Evolutionary conservation across 768 basidiomycete genomes (phyloP), one percentile per base, ranked within the genome.

Genomic region (Amanita rimosa): DNA sequence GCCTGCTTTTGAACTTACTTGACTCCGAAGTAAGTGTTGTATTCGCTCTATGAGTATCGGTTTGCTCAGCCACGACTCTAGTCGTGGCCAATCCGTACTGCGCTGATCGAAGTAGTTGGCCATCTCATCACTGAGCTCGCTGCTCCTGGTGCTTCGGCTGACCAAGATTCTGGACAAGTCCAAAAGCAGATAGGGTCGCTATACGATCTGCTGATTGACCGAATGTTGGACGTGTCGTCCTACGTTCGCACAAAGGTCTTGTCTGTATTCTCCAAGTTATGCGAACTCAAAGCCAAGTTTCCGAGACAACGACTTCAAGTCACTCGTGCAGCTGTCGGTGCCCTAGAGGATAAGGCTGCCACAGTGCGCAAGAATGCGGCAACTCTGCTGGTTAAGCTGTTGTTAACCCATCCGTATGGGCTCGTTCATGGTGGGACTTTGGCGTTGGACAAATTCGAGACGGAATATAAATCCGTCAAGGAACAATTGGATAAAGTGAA

Each of bases 81-180:
- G 92, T 83, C 93, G 0, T 96, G 98, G 60, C 89, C 93, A 0
- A 93, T 99, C 82, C 90, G 96, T 36, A 85, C 92, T 70, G 90
- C 92, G 1, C 73, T 99, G 49, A 78, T 99, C 44, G 95, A 98
- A 61, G 76, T 94, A 50, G 79, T 98, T 35, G 91, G 90, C 4
- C 69, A 73, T 51, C 78, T 98, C 52, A 91, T 98, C 59, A 71
- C 74, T 38, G 89, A 97, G 54, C 76, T 97, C 10, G 79, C 85
- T 0, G 60, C 65, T 16, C 73, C 78, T 2, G 63, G 67, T 16
- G 74, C 75, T 36, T 67, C 68, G 17, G 59, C 76, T 57, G 67
- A 71, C 46, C 69, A 72, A 43, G 71, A 74, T 47, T 58, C 63
- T 34, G 61, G 69, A 41, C 73, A 77, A 57, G 67, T 63, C 0